Evolutionary conservation across 768 basidiomycete species (phyloP).

Genomic region (Pleurotus sapidus): DNA sequence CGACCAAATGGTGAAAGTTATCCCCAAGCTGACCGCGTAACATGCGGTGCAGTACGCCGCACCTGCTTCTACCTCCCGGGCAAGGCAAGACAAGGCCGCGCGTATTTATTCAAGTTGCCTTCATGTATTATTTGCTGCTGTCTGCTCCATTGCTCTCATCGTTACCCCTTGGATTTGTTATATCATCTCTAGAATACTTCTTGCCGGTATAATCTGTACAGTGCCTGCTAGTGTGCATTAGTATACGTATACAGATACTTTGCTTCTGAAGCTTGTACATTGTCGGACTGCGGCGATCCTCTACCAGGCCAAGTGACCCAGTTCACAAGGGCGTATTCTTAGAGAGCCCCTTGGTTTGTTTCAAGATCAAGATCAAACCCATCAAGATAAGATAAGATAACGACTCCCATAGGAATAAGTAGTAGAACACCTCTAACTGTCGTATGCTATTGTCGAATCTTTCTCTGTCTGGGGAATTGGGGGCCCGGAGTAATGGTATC

Average conservation of each 20-base stretch:
- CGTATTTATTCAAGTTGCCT: neutral
- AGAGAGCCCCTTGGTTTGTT: too few species aligned
- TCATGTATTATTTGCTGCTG: neutral
- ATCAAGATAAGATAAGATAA: too few species aligned
- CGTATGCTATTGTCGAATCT: too few species aligned
- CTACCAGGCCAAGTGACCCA: too few species aligned
- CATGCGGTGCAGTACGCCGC: neutral
- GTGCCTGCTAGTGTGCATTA: neutral
- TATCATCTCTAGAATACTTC: neutral
- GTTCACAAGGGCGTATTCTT: too few species aligned
- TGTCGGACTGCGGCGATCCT: too few species aligned
- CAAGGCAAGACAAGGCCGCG: neutral
- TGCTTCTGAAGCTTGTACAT: too few species aligned
- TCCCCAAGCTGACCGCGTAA: conserved; percentile 68
- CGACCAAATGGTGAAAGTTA: conserved; percentile 78
- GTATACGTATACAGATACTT: neutral
- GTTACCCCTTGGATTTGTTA: neutral
- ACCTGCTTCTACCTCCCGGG: neutral
- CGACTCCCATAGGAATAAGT: too few species aligned
- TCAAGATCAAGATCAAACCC: too few species aligned
- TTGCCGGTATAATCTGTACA: neutral
- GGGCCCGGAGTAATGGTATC: conserved; percentile 1
- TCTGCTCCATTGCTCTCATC: neutral
- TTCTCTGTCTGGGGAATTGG: neutral
- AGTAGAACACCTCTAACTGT: too few species aligned